Conservation (phyloP, 208 protist genomes). For the Wallacemonas collosoma region DNA sequence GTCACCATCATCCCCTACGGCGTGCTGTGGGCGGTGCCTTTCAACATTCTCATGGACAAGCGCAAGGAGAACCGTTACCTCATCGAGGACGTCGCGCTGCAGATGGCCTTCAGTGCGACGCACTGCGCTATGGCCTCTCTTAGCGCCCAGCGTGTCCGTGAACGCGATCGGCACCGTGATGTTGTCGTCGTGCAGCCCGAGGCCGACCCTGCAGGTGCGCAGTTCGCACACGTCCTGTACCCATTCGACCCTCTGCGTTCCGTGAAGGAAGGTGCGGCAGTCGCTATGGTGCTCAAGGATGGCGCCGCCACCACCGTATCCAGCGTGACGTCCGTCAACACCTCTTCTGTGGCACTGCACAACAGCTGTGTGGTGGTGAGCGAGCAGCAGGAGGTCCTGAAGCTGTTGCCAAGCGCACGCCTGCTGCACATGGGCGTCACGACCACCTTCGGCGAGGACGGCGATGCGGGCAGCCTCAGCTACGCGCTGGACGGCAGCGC, state of each 20-base stretch:
- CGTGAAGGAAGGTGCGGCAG: conserved; percentile 50
- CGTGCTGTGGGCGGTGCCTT: conserved; percentile 82
- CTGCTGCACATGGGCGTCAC: conserved; percentile 8
- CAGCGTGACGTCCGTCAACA: conserved; percentile 24
- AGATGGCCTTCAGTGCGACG: conserved; percentile 83
- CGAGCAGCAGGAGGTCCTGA: conserved; percentile 28
- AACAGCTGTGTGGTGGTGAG: conserved; percentile 10
- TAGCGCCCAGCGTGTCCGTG: conserved; percentile 53
- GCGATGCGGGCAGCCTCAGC: conserved; percentile 15
- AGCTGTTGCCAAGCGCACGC: conserved; percentile 26
- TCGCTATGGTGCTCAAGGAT: conserved; percentile 41
- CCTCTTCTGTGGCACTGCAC: background rate
- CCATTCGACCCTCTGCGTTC: conserved; percentile 70
- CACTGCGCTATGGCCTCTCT: conserved; percentile 75
- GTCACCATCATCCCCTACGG: conserved; percentile 85
- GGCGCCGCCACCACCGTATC: conserved; percentile 16
- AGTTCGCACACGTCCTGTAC: conserved; percentile 40
- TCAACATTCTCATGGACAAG: conserved; percentile 79
- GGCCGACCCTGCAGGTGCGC: conserved; percentile 20
- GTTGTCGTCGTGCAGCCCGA: conserved; percentile 71
- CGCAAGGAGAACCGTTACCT: conserved; percentile 68
- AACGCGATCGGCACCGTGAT: conserved; percentile 60
- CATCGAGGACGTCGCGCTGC: conserved; percentile 80
- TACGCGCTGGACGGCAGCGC: conserved; percentile 9
- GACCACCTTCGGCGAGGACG: conserved; percentile 11